phyloP scores from a whole-genome alignment of 208 protist species.

The Porcisia hertigi region DNA sequence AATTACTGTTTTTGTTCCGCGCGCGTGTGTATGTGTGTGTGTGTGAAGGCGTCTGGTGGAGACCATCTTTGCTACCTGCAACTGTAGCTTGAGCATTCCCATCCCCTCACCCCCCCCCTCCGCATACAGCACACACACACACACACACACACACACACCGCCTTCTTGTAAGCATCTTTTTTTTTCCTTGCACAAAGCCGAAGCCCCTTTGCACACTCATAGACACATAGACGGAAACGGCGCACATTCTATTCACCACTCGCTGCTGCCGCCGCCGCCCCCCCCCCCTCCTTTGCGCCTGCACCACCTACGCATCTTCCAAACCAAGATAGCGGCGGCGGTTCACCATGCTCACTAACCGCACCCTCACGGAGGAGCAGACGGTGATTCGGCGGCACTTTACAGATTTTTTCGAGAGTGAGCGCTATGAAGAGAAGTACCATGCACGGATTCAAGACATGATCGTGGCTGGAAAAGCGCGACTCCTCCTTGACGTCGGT shows the following conservation, averaged over 20 bases:
- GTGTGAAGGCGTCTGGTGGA: neutral
- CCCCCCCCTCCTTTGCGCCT: neutral
- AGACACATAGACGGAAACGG: conserved; percentile 9
- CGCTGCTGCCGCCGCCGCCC: neutral
- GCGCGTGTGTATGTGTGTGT: too few relatives aligned
- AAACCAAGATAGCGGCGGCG: neutral
- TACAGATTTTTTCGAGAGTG: conserved; percentile 90
- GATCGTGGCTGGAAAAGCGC: conserved; percentile 72
- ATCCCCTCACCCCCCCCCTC: neutral
- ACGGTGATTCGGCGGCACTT: conserved; percentile 86
- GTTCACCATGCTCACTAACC: conserved; percentile 68
- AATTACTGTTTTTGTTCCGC: too few relatives aligned
- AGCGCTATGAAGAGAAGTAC: conserved; percentile 88
- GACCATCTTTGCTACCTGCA: neutral
- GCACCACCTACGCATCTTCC: neutral
- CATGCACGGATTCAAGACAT: conserved; percentile 77
- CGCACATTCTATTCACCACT: conserved; percentile 1
- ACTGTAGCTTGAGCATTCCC: neutral
- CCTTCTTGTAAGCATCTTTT: neutral
- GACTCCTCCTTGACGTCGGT: conserved; percentile 92
- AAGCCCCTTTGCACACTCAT: neutral
- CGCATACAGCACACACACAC: neutral
- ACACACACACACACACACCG: conserved; percentile 4
- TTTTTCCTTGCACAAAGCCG: neutral
- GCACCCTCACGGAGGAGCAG: conserved; percentile 88